Base-by-base conservation (phyloP, 495 filamentous ascomycete genomes). In the Pseudoneurospora amorphoporcata region DNA sequence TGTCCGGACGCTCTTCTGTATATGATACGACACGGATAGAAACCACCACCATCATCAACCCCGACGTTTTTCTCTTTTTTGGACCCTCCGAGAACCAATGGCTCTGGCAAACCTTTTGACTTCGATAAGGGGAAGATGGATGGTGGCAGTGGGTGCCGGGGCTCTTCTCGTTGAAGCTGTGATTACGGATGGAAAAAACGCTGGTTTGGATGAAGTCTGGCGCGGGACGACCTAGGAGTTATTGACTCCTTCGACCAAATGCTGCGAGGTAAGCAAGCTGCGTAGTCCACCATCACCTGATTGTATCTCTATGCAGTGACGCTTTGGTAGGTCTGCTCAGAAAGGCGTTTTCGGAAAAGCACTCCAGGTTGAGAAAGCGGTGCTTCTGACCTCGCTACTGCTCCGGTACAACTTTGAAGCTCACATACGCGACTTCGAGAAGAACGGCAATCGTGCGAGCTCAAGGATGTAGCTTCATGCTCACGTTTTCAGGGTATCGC, bases 11-110 rank as follows among this genome's bases (percentile, higher is more conserved):
- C 47, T 68, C 69, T 69, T 76, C 69, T 77, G 78, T 80, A 80
- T 72, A 77, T 78, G 75, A 73, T 76, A 74, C 68, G 72, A 32
- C 69, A 74, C 70, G 70, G 72, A 76, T 79, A 79, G 72, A 78
- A 45, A 68, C 29, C 53, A 69, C 39, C 70, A 58, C 73, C 73
- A 68, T 73, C 72, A 75, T 72, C 73, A 65, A 35, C 53, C 53
- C 53, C 29, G 53, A 65, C 53, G 29, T 65, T 65, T 65, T 65
- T 58, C 68, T 73, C 73, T 72, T 47, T 47, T 23, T 70, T 72
- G 47, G 71, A 61, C 72, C 23, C 53, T 32, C 6, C 53, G 14
- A 65, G 23, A 65, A 32, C 14, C 29, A 8, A 8, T 35, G 53
- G 53, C 53, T 32, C 53, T 65, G 29, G 29, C 23, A 61, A 58